These are phyloP conservation scores for Tetradesmus obliquus DNA, from an alignment of 139 green algal genomes.

Conservation along the genomic window DNA sequence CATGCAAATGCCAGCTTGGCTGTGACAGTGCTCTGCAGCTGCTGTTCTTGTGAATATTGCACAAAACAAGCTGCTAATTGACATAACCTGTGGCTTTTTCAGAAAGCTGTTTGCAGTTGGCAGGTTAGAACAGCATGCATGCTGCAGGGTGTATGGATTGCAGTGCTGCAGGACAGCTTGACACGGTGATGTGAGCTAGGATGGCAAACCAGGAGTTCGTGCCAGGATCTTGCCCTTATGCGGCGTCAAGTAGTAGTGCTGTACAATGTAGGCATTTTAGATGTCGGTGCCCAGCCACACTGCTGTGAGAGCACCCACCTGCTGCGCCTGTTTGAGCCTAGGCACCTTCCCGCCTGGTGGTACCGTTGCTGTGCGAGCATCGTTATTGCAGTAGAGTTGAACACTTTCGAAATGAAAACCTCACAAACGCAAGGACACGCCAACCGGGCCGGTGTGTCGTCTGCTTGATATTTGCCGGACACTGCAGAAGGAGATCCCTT, in stretches of 20 bases:
- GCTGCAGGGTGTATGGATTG: not conserved
- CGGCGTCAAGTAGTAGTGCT: not conserved
- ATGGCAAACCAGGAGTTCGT: not conserved
- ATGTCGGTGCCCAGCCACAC: not conserved
- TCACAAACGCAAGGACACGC: not conserved
- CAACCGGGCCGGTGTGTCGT: not conserved
- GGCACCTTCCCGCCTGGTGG: not conserved
- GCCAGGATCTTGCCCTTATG: not conserved
- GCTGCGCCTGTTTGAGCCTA: not conserved
- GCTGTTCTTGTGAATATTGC: not conserved
- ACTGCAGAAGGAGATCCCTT: not conserved
- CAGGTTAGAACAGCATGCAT: not conserved
- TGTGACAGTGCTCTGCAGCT: not conserved
- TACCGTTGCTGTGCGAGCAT: not conserved
- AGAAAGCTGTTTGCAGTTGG: no score
- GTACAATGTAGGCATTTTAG: not conserved
- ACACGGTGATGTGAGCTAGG: not conserved
- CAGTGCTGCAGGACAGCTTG: not conserved
- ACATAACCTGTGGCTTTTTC: no score
- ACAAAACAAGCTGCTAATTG: no score
- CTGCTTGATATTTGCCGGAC: not conserved
- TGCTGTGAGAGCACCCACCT: not conserved
- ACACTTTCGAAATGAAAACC: not conserved
- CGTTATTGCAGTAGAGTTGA: not conserved
- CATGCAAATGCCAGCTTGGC: not conserved